These are phyloP conservation scores for Neonectria magnoliae DNA, from an alignment of 2,329 filamentous ascomycete genomes.

Conservation along the genomic window DNA sequence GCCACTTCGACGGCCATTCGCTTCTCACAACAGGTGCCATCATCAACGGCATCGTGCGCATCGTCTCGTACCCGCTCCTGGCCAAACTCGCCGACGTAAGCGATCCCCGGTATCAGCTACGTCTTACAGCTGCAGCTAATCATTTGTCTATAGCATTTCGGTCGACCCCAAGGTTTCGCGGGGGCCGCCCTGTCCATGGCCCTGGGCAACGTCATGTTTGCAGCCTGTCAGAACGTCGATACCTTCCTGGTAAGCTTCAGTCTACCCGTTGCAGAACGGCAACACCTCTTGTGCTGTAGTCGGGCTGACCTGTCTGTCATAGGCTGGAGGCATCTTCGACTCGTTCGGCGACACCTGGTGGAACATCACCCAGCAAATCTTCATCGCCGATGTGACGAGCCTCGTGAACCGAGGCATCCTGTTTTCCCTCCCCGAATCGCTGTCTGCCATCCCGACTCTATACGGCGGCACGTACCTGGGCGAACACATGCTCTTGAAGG, in stretches of 20 bases:
- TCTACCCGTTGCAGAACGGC: not conserved
- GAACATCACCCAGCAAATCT: conserved; percentile 35
- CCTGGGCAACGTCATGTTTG: conserved; percentile 30
- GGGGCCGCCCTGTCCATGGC: conserved; percentile 28
- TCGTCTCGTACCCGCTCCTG: conserved; percentile 26
- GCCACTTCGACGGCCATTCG: conserved; percentile 32
- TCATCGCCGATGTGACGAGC: conserved; percentile 30
- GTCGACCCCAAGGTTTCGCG: not conserved
- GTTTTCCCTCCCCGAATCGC: conserved; percentile 29
- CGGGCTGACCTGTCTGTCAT: accelerated
- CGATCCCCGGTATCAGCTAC: not conserved
- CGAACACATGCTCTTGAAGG: conserved; percentile 25
- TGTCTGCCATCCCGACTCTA: conserved; percentile 29
- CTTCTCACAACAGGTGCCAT: conserved; percentile 25
- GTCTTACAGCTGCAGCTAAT: not conserved
- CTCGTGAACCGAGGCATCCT: conserved; percentile 33
- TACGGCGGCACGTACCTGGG: conserved; percentile 34
- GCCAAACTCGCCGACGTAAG: conserved; percentile 32
- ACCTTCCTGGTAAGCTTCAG: conserved; percentile 23
- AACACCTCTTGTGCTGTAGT: not conserved
- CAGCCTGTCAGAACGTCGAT: conserved; percentile 27
- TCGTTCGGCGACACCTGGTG: conserved; percentile 29
- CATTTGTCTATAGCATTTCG: not conserved
- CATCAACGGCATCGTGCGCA: conserved; percentile 30
- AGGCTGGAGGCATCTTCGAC: conserved; percentile 35